Evolutionary conservation across 805 yeast species (phyloP).

Genomic region (Wickerhamomyces ciferrii): DNA sequence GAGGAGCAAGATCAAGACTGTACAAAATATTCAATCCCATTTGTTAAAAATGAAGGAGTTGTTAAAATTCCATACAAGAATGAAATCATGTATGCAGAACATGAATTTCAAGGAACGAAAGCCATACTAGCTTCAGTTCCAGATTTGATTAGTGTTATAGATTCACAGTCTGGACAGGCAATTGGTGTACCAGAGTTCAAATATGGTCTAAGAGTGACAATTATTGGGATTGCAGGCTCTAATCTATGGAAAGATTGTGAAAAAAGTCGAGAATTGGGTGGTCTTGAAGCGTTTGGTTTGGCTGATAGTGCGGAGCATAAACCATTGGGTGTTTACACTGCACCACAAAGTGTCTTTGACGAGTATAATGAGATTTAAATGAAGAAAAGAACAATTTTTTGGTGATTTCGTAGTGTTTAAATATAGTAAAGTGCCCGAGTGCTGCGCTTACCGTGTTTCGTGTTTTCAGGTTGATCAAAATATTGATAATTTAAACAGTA

Average conservation of each 20-base stretch:
- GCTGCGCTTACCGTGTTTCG: not conserved
- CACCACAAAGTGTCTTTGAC: not conserved
- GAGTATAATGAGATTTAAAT: not conserved
- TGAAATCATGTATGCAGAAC: slow-evolving; percentile 32
- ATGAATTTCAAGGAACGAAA: slow-evolving; percentile 9
- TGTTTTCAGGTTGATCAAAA: not conserved
- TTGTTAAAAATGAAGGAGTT: slow-evolving; percentile 1
- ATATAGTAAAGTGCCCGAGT: no score
- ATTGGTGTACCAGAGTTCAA: slow-evolving; percentile 24
- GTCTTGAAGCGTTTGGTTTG: not conserved
- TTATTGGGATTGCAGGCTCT: slow-evolving; percentile 5
- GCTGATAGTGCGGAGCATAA: not conserved
- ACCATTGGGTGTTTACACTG: not conserved
- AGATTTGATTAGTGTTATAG: slow-evolving; percentile 34
- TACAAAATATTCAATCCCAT: not conserved
- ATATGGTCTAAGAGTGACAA: slow-evolving; percentile 19
- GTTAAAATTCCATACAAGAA: slow-evolving; percentile 37
- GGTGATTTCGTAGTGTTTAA: no score
- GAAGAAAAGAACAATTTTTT: not conserved
- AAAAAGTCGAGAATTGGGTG: not conserved
- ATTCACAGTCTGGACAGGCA: slow-evolving; percentile 23
- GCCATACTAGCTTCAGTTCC: slow-evolving; percentile 31
- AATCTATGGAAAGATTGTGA: not conserved
- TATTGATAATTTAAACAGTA: no score
- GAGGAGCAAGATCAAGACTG: not conserved